Percentiles rank a stretch among this genome's conserved stretches.
phyloP scores from a whole-genome alignment of 805 yeast genomes.

The Scheffersomyces ergatensis region DNA sequence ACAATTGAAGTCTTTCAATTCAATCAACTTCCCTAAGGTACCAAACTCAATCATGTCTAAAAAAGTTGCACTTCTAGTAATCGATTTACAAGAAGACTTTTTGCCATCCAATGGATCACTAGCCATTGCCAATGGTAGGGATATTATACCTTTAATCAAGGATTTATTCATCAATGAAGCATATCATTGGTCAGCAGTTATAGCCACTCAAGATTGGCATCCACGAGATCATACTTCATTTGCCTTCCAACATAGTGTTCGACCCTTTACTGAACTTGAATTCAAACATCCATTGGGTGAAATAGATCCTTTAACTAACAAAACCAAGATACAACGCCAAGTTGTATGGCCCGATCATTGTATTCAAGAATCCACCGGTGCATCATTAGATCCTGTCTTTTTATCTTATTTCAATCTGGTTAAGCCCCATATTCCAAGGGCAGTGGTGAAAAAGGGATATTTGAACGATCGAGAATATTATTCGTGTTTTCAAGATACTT shows the following conservation, averaged over 20 bases:
- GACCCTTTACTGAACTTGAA: slow-evolving; percentile 50
- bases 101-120: slow-evolving; percentile 75
- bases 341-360: slow-evolving; percentile 92
- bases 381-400: slow-evolving; percentile 56
- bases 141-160: slow-evolving; percentile 51
- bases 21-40: too few relatives aligned
- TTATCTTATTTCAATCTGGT: slow-evolving; percentile 28
- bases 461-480: slow-evolving; percentile 76
- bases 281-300: slow-evolving; percentile 50
- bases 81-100: slow-evolving; percentile 87
- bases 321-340: slow-evolving; percentile 30
- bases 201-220: slow-evolving; percentile 89
- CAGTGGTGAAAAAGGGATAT: slow-evolving; percentile 67
- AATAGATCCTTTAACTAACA: slow-evolving; percentile 19
- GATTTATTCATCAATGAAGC: slow-evolving; percentile 38
- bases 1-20: too few relatives aligned
- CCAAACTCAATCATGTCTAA: background rate
- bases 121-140: slow-evolving; percentile 67
- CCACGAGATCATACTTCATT: slow-evolving; percentile 77
- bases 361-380: slow-evolving; percentile 67
- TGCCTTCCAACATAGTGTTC: slow-evolving; percentile 59
- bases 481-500: slow-evolving; percentile 80
- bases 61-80: slow-evolving; percentile 59
- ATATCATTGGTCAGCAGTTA: slow-evolving; percentile 59
- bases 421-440: slow-evolving; percentile 30